phyloP scores from a whole-genome alignment of 2,329 filamentous ascomycete genomes.

The Neopestalotiopsis sp. region DNA sequence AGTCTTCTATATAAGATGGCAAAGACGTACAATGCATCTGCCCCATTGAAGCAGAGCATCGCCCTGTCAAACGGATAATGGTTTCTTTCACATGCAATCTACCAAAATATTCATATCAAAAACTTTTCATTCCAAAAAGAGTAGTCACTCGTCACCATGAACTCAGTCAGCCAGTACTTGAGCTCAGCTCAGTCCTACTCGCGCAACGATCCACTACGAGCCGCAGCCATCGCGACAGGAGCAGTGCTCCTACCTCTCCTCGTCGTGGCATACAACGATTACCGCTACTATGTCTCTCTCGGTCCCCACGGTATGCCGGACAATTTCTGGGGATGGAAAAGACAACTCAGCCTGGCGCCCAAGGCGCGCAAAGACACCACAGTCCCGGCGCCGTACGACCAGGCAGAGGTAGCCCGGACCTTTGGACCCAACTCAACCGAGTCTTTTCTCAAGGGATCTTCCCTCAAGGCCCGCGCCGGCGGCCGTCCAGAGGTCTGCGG shows the following conservation, averaged over 20 bases:
- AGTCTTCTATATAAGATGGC: not conserved
- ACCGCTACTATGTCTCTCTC: constrained; percentile 16
- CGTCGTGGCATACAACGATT: constrained; percentile 14
- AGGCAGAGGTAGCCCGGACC: constrained; percentile 22
- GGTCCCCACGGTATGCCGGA: constrained; percentile 19
- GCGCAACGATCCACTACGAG: not conserved
- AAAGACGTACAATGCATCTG: not conserved
- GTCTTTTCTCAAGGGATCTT: not conserved
- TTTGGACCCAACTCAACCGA: constrained; percentile 20
- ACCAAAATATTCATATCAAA: not conserved
- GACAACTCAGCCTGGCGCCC: constrained; percentile 25
- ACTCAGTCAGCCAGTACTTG: not conserved
- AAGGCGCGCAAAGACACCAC: constrained; percentile 29
- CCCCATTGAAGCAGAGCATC: not conserved
- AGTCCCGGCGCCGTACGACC: constrained; percentile 27
- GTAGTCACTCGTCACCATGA: not conserved
- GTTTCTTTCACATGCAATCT: not conserved
- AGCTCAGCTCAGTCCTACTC: not conserved
- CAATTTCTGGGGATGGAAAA: constrained; percentile 15
- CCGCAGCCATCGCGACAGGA: not conserved
- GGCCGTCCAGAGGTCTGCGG: constrained; percentile 19
- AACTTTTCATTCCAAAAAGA: no score
- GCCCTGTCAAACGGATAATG: not conserved
- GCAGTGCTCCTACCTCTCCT: constrained; percentile 3
- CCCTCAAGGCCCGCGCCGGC: constrained; percentile 17